Evolutionary conservation across 371 early-diverging fungal genomes (phyloP).

Genomic region (Blakeslea trispora): DNA sequence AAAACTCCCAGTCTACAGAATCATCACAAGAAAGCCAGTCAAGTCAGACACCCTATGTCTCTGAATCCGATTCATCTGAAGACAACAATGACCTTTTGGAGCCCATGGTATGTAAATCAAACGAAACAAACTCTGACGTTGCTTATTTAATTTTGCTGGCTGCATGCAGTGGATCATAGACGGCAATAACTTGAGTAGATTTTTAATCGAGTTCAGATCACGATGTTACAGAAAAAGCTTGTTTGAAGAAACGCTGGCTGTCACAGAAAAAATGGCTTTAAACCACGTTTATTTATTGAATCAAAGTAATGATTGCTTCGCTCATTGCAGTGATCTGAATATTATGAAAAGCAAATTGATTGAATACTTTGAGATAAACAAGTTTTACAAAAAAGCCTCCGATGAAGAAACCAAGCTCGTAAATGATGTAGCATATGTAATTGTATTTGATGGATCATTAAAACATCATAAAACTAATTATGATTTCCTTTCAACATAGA

Average conservation of each 20-base stretch:
- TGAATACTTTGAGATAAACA: conserved; percentile 22
- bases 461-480: conserved; percentile 18
- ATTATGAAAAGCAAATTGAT: conserved; percentile 19
- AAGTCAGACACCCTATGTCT: conserved; percentile 9
- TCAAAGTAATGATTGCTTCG: conserved; percentile 20
- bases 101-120: conserved; percentile 68
- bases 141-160: conserved; percentile 13
- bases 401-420: conserved; percentile 18
- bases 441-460: conserved; percentile 24
- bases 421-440: conserved; percentile 22
- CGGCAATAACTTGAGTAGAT: conserved; percentile 15
- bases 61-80: conserved; percentile 75
- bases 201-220: conserved; percentile 9
- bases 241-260: conserved; percentile 12
- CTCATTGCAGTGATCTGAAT: conserved; percentile 21
- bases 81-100: conserved; percentile 89
- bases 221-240: conserved; percentile 10
- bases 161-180: conserved; percentile 15
- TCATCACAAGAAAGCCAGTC: conserved; percentile 11
- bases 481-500: conserved; percentile 13
- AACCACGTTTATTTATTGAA: conserved; percentile 18
- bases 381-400: conserved; percentile 19
- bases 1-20: conserved; percentile 4
- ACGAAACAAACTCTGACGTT: conserved; percentile 10
- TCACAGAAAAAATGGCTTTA: conserved; percentile 17